A percentile compares a stretch with the other conserved stretches of the same genome.
Evolutionary conservation across 352 stramenopile genomes (phyloP).

Genomic region (Globisporangium barbulae): DNA sequence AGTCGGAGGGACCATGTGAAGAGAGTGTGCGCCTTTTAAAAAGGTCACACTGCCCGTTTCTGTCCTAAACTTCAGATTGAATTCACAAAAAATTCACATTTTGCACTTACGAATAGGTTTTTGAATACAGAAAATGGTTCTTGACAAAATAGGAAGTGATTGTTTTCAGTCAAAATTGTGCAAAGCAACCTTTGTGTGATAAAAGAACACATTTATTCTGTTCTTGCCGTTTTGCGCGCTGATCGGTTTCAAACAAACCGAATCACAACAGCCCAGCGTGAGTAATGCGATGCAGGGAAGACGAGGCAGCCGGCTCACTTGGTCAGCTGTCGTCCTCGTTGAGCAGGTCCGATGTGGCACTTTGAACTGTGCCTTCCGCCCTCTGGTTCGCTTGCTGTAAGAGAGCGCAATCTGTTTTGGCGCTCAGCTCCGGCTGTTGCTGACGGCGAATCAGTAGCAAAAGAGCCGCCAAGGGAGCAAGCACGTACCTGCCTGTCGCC

Average conservation of each 20-base stretch:
- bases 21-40: not conserved
- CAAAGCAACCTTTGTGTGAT: not conserved
- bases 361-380: slow-evolving; percentile 4
- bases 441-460: slow-evolving; percentile 8
- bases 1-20: not conserved
- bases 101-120: no score
- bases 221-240: slow-evolving; percentile 1
- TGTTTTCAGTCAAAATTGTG: no score
- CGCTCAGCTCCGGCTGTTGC: not conserved
- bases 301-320: not conserved
- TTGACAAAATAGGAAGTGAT: no score
- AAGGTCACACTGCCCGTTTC: no score
- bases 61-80: no score
- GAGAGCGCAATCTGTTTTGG: not conserved
- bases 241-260: not conserved
- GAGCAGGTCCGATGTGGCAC: not conserved
- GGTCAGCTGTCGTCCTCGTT: slow-evolving; percentile 4
- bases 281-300: not conserved
- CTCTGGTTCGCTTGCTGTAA: not conserved
- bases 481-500: not conserved
- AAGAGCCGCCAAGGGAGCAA: slow-evolving; percentile 10
- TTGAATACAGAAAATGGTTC: no score
- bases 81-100: no score
- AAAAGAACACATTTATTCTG: not conserved
- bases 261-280: not conserved